Evolutionary conservation across 1,284 basidiomycete species (phyloP).

Genomic region (Chalciporus sp.): DNA sequence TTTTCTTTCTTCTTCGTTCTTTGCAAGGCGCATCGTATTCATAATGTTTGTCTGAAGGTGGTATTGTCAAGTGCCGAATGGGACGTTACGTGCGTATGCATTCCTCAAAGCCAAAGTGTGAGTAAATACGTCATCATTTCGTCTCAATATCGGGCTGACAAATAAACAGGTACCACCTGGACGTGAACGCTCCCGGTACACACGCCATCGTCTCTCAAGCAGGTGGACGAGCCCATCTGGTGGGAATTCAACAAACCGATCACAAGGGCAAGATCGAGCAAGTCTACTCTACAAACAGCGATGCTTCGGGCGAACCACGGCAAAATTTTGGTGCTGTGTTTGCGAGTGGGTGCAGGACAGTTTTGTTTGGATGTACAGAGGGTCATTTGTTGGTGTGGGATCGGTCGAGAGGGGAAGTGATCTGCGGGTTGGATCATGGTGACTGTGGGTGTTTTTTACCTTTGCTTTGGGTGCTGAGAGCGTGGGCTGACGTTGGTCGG

Average conservation of each 20-base stretch:
- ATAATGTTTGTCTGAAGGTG: conserved; percentile 43
- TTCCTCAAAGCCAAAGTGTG: conserved; percentile 61
- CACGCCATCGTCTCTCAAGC: conserved; percentile 55
- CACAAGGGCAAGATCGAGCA: conserved; percentile 54
- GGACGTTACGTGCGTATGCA: conserved; percentile 56
- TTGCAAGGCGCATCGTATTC: conserved; percentile 6
- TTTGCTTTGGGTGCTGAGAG: neutral
- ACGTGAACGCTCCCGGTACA: conserved; percentile 47
- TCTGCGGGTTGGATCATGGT: conserved; percentile 59
- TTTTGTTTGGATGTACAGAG: conserved; percentile 56
- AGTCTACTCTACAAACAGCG: conserved; percentile 46
- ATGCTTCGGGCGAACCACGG: conserved; percentile 30
- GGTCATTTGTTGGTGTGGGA: conserved; percentile 64
- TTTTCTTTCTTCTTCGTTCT: neutral
- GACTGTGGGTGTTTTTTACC: conserved; percentile 45
- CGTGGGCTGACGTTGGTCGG: conserved; percentile 15
- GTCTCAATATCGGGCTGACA: conserved; percentile 1
- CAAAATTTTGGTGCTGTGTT: conserved; percentile 53
- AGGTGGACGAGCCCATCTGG: conserved; percentile 50
- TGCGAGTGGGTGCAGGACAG: conserved; percentile 48
- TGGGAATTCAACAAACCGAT: conserved; percentile 48
- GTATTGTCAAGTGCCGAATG: conserved; percentile 65
- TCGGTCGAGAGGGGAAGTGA: conserved; percentile 47
- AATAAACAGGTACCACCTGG: conserved; percentile 48
- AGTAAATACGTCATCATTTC: conserved; percentile 24